Evolutionary conservation across 495 filamentous ascomycete genomes (phyloP).

Genomic region (Aspergillus incahuasiensis): DNA sequence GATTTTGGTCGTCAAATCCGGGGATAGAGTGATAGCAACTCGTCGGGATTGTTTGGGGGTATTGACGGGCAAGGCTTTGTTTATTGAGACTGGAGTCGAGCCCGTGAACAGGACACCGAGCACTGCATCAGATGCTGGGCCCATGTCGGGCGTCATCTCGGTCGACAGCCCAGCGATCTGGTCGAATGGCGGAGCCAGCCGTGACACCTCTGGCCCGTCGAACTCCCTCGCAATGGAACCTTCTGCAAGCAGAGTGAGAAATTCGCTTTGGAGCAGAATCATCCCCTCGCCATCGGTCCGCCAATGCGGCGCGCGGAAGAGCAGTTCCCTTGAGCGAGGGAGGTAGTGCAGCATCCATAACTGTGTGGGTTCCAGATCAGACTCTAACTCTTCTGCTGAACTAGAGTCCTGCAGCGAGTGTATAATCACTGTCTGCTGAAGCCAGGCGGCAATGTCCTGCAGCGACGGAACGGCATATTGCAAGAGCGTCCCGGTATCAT

Average conservation of each 20-base stretch:
- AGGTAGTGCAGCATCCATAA: slow-evolving; percentile 16
- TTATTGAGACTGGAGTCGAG: background rate
- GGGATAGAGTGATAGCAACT: background rate
- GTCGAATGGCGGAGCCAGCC: background rate
- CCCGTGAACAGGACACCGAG: background rate
- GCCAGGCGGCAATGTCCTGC: background rate
- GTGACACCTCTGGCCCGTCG: background rate
- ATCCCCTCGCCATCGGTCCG: slow-evolving; percentile 14
- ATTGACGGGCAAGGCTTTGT: background rate
- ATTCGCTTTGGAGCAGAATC: slow-evolving; percentile 4
- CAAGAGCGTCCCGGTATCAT: background rate
- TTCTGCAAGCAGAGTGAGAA: slow-evolving; percentile 2
- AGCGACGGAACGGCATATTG: background rate
- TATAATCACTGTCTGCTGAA: background rate
- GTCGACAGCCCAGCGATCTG: background rate
- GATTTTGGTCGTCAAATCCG: background rate
- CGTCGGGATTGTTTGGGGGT: background rate
- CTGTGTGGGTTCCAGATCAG: background rate
- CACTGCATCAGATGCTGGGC: background rate
- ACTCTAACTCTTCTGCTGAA: background rate
- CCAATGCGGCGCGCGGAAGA: slow-evolving; percentile 16
- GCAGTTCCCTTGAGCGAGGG: slow-evolving; percentile 6
- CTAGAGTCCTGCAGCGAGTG: background rate
- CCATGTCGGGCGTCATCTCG: background rate
- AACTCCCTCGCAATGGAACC: no score